Evolutionary conservation across 768 basidiomycete genomes (phyloP), one percentile per base, ranked within the genome.

Genomic region (Tulasnella sp.): DNA sequence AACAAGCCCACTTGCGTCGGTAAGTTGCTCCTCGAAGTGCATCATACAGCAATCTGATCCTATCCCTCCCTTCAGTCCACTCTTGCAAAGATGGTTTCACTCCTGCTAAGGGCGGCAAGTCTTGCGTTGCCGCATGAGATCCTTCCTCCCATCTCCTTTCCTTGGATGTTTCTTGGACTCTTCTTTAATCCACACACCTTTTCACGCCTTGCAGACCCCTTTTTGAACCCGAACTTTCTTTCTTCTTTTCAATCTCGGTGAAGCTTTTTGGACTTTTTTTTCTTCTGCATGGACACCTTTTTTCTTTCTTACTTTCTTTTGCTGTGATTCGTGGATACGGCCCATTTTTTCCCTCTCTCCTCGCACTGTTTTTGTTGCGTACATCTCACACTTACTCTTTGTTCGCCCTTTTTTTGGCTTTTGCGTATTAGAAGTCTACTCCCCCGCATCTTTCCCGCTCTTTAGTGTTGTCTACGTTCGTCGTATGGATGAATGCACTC

Each of bases 231-330:
- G 31, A 37, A 75, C 41, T 44, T 37, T 28, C 44, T 18, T 75
- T 75, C 16, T 5, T 40, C 41, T 40, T 40, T 34, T 34, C 16
- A 28, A 5, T 46, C 31, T 69, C 64, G 28, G 28, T 28, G 64
- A 69, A 28, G 7, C n/a, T 60, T 31, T n/a, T 60, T 46, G 46
- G 46, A 54, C 74, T 44, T 75, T 75, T 28, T 42, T 75, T 48
- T 75, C 73, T 74, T 74, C 73, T 60, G 58, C 58, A 60, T 60
- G 64, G 74, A 42, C 74, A 18, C 16, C 24, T 42, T 42, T 75
- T 75, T 42, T 75, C 14, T 44, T 6, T n/a, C 41, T 44, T 24
- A 16, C 18, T 48, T 24, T 44, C 28, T 9, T 37, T 34, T 72
- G 5, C 72, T 73, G 20, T 72, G 4, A 5, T 40, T 74, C 37